A percentile compares a stretch with the other conserved stretches of the same genome.
Conservation (phyloP, 768 basidiomycete species). For the Dentipellis sp. region DNA sequence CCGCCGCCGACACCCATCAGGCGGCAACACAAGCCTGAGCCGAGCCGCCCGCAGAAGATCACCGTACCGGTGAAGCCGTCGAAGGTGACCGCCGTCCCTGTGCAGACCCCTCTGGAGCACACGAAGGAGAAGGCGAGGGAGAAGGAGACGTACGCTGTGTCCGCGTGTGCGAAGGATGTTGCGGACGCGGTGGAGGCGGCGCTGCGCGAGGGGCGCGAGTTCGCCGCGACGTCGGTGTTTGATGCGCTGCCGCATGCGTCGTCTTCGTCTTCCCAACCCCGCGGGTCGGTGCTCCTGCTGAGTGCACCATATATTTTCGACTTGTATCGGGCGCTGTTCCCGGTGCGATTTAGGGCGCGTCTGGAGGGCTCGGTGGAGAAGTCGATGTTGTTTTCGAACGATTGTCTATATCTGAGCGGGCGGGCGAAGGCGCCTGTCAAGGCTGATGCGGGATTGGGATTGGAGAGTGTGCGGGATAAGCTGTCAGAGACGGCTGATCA, state of each 20-base stretch:
- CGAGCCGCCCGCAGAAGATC: background rate
- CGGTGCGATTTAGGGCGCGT: constrained; percentile 43
- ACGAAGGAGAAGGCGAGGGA: background rate
- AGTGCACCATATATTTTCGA: constrained; percentile 63
- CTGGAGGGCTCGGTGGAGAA: constrained; percentile 39
- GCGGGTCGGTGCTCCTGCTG: constrained; percentile 48
- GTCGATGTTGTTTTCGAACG: constrained; percentile 74
- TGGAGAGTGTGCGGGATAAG: constrained; percentile 30
- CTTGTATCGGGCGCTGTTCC: constrained; percentile 72
- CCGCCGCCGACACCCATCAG: constrained; percentile 19
- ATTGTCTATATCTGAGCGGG: constrained; percentile 56
- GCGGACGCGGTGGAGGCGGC: constrained; percentile 9
- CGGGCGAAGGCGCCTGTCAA: constrained; percentile 18
- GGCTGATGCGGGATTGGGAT: constrained; percentile 20
- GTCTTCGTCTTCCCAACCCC: constrained; percentile 13
- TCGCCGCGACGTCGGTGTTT: constrained; percentile 50
- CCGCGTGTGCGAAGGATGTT: constrained; percentile 6
- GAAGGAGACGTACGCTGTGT: constrained; percentile 7
- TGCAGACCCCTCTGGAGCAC: background rate
- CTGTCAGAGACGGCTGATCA: constrained; percentile 41
- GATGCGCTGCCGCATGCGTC: constrained; percentile 16
- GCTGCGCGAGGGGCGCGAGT: constrained; percentile 28
- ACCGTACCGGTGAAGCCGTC: background rate
- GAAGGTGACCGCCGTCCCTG: background rate
- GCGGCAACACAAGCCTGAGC: background rate